Percentiles rank a stretch among this genome's conserved stretches.
Conservation (phyloP, 306 rosid genomes). For the Begonia peltatifolia region DNA sequence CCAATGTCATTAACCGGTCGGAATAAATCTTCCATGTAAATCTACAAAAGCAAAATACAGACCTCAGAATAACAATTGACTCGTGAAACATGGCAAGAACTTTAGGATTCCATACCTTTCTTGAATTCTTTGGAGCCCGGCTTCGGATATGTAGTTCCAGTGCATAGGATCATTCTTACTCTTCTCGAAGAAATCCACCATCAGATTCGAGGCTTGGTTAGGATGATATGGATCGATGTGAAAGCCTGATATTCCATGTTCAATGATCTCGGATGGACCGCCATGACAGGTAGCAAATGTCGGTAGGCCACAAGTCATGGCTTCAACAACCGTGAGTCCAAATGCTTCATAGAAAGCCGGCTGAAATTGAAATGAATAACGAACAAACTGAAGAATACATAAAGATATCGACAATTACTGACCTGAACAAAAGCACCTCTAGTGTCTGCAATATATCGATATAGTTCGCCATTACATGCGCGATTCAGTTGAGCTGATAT, state of each 20-base stretch:
- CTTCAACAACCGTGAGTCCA: constrained; percentile 96
- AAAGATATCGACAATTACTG: background rate
- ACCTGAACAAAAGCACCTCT: constrained; percentile 89
- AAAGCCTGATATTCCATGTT: constrained; percentile 73
- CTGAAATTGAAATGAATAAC: constrained; percentile 20
- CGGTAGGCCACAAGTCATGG: constrained; percentile 90
- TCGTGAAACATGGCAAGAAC: background rate
- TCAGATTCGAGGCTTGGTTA: constrained; percentile 33
- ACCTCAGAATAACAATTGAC: background rate
- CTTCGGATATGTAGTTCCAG: constrained; percentile 66
- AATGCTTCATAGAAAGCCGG: constrained; percentile 97
- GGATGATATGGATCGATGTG: constrained; percentile 95
- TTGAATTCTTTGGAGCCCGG: constrained; percentile 67
- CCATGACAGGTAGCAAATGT: constrained; percentile 87
- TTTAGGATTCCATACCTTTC: constrained; percentile 35
- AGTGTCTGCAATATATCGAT: constrained; percentile 82
- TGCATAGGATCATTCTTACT: constrained; percentile 53
- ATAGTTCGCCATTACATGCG: constrained; percentile 88
- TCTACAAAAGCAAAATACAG: constrained; percentile 18
- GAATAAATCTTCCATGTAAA: constrained; percentile 95
- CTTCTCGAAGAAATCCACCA: constrained; percentile 54
- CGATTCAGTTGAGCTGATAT: constrained; percentile 71
- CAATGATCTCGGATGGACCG: constrained; percentile 96
- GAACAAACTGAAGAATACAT: background rate
- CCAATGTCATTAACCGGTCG: constrained; percentile 77